Percentiles rank a stretch among this genome's conserved stretches.
phyloP scores from a whole-genome alignment of 768 basidiomycete genomes.

The Hypholoma fasciculare region DNA sequence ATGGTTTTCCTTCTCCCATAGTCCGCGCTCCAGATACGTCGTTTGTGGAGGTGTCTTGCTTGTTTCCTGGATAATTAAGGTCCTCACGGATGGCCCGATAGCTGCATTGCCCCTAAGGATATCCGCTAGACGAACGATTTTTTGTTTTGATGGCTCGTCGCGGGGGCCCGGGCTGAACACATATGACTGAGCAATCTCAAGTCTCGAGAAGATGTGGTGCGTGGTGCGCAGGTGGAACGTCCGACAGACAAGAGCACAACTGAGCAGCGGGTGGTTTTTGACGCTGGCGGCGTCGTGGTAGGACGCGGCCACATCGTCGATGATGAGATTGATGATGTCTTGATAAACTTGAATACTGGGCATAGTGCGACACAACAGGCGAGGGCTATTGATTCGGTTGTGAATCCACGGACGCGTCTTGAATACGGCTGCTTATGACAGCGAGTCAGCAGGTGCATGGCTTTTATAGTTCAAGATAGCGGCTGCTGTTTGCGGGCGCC shows the following conservation, averaged over 20 bases:
- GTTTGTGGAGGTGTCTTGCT: not conserved
- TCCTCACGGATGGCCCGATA: not conserved
- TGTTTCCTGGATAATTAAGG: not conserved
- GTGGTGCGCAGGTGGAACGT: not conserved
- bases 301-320: not conserved
- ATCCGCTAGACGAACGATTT: not conserved
- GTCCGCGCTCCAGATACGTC: too few relatives aligned
- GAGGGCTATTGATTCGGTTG: not conserved
- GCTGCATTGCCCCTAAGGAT: not conserved
- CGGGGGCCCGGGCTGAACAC: not conserved
- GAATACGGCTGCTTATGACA: too few relatives aligned
- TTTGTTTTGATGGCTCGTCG: not conserved
- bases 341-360: not conserved
- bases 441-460: too few relatives aligned
- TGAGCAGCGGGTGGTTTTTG: not conserved
- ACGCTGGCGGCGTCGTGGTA: not conserved
- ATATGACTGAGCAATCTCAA: not conserved
- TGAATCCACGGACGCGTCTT: not conserved
- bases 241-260: not conserved
- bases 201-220: not conserved
- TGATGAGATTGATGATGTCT: not conserved
- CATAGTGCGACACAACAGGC: not conserved
- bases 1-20: not conserved
- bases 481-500: too few relatives aligned
- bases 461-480: too few relatives aligned